Evolutionary conservation across 768 basidiomycete genomes (phyloP), one percentile per base, ranked within the genome.

Genomic region (Collybiopsis confluens): DNA sequence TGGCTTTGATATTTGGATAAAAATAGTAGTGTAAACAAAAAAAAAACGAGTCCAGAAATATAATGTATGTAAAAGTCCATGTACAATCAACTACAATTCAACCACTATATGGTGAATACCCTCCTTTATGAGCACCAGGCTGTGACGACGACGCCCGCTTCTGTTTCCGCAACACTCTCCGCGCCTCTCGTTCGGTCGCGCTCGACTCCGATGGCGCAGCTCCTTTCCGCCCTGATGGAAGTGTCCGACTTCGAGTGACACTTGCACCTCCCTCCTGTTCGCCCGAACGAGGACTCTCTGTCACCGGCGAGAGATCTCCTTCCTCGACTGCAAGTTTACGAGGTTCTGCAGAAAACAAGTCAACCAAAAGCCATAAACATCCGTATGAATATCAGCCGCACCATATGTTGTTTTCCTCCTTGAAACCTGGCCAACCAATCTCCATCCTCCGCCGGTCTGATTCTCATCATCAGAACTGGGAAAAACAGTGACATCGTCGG

Each of bases 201-300:
- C 20, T 26, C 56, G 45, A 27, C 53, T 35, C 35, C 54, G 45
- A 42, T 45, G 38, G 35, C 44, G 50, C 62, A 62, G 42, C 59
- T 59, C 53, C 62, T 57, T 58, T 43, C 52, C 70, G 65, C 36
- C 77, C 61, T 36, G 78, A 74, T 1, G 88, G 88, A 43, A 90
- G 52, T 35, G 88, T 90, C 53, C 81, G 77, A 62, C 88, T 87
- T 23, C 88, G 75, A 45, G 70, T 73, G 23, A 86, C 72, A 21
- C 73, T 74, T 13, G 71, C 64, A 8, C 66, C 64, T 13, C 64
- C 63, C 35, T 63, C 69, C 46, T 65, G 65, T 37, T 60, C 70
- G 26, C 61, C 64, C 27, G 70, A 63, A 35, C 66, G 56, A 26
- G 78, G 71, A 44, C 71, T 64, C 60, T 84, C 81, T 15, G 65